Percentiles rank a stretch among this genome's conserved stretches.
These are phyloP conservation scores for Anthoceros angustus DNA, from an alignment of 225 moss, liverwort and hornwort genomes.

Conservation along the genomic window DNA sequence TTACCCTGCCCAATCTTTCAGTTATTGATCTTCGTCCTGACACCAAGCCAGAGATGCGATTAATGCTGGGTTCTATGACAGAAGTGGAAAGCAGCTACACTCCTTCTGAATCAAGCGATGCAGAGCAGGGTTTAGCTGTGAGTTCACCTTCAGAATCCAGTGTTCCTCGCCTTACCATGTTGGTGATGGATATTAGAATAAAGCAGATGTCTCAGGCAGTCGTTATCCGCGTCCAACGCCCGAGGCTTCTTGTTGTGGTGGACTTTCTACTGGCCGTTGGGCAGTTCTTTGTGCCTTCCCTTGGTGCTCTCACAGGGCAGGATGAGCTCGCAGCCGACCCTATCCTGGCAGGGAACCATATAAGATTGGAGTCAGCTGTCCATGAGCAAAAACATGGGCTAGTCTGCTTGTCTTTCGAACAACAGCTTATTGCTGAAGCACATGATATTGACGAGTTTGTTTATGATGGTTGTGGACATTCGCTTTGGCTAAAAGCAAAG, in stretches of 20 bases:
- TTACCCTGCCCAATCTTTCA: conserved; percentile 69
- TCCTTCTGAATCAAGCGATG: conserved; percentile 8
- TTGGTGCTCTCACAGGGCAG: conserved; percentile 46
- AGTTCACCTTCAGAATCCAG: conserved; percentile 19
- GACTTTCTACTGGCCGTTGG: conserved; percentile 77
- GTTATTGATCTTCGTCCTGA: conserved; percentile 82
- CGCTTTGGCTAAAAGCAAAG: conserved; percentile 46
- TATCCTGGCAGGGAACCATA: conserved; percentile 40
- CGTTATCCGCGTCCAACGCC: conserved; percentile 85
- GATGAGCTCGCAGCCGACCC: conserved; percentile 43
- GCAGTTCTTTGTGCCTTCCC: conserved; percentile 91
- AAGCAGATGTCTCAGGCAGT: conserved; percentile 80
- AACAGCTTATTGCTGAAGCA: conserved; percentile 69
- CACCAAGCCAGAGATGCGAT: conserved; percentile 89
- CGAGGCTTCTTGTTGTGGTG: conserved; percentile 83
- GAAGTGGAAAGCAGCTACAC: conserved; percentile 54
- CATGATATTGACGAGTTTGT: conserved; percentile 71
- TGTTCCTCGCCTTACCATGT: conserved; percentile 67
- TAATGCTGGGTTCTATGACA: conserved; percentile 93
- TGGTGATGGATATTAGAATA: conserved; percentile 69
- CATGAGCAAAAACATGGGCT: conserved; percentile 52
- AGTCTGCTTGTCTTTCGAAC: conserved; percentile 38
- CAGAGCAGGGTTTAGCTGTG: conserved; percentile 4
- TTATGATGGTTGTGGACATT: conserved; percentile 83
- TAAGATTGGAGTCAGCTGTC: conserved; percentile 36